A percentile compares a stretch with the other conserved stretches of the same genome.
These are phyloP conservation scores for Groenewaldozyma sp. DNA, from an alignment of 1,139 yeast species.

Conservation along the genomic window DNA sequence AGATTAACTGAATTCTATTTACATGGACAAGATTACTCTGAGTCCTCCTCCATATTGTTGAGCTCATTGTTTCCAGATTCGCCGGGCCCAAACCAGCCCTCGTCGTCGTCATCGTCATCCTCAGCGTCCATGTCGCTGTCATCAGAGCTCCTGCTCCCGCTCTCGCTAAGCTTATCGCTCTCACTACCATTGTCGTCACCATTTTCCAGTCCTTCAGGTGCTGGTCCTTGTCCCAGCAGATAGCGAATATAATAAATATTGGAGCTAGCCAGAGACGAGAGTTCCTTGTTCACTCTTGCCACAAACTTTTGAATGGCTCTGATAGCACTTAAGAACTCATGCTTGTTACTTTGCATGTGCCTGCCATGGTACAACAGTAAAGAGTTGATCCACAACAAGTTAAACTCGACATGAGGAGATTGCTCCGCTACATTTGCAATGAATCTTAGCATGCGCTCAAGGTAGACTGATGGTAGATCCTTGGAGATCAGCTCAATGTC, in stretches of 20 bases:
- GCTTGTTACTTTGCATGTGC: slow-evolving; percentile 55
- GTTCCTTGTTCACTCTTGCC: slow-evolving; percentile 65
- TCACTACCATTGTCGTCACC: slow-evolving; percentile 5
- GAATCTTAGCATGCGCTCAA: slow-evolving; percentile 57
- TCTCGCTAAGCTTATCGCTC: neutral
- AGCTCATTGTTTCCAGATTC: slow-evolving; percentile 7
- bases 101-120: slow-evolving; percentile 28
- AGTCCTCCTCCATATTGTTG: slow-evolving; percentile 8
- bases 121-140: slow-evolving; percentile 22
- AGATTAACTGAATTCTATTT: too few relatives aligned
- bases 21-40: neutral
- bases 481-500: slow-evolving; percentile 60
- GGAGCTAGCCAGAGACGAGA: slow-evolving; percentile 45
- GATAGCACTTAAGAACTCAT: slow-evolving; percentile 55
- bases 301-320: slow-evolving; percentile 70
- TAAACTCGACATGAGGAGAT: slow-evolving; percentile 81
- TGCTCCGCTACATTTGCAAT: slow-evolving; percentile 62
- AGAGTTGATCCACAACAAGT: slow-evolving; percentile 68
- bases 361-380: slow-evolving; percentile 68
- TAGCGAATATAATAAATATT: slow-evolving; percentile 47
- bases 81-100: slow-evolving; percentile 39
- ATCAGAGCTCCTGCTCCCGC: slow-evolving; percentile 6
- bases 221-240: slow-evolving; percentile 22
- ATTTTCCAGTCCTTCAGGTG: slow-evolving; percentile 23
- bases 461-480: slow-evolving; percentile 69